A percentile compares a stretch with the other conserved stretches of the same genome.
phyloP scores from a whole-genome alignment of 495 filamentous ascomycete genomes.

The Penicillium riverlandense region DNA sequence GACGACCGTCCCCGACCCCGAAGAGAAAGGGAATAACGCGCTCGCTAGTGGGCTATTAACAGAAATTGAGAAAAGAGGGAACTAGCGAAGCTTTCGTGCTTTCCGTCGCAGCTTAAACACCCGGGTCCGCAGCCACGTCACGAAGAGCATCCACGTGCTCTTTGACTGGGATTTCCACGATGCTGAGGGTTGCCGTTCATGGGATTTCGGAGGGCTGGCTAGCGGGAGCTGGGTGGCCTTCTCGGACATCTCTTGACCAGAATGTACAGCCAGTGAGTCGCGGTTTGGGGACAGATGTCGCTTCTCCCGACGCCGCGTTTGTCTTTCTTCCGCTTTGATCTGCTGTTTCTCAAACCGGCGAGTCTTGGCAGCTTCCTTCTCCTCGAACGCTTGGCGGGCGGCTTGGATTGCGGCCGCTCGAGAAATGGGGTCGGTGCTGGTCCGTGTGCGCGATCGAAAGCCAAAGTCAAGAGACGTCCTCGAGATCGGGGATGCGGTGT shows the following conservation, averaged over 20 bases:
- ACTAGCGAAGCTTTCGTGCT: slow-evolving; percentile 23
- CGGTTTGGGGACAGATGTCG: slow-evolving; percentile 14
- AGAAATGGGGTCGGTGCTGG: slow-evolving; percentile 40
- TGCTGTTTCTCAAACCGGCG: slow-evolving; percentile 49
- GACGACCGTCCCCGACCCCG: slow-evolving; percentile 2
- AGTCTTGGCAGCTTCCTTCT: slow-evolving; percentile 53
- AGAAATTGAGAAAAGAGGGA: slow-evolving; percentile 1
- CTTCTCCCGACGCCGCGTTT: slow-evolving; percentile 29
- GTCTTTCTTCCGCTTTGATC: slow-evolving; percentile 39
- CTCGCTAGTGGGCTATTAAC: not conserved
- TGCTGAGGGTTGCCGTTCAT: slow-evolving; percentile 5
- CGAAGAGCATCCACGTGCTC: slow-evolving; percentile 40
- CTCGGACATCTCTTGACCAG: slow-evolving; percentile 10
- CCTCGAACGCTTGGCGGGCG: slow-evolving; percentile 49
- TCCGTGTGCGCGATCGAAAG: slow-evolving; percentile 42
- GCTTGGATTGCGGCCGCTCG: slow-evolving; percentile 48
- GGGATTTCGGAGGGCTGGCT: not conserved
- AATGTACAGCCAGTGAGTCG: slow-evolving; percentile 2
- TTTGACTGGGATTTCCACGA: slow-evolving; percentile 34
- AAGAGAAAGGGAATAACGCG: too few relatives aligned
- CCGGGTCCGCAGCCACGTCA: slow-evolving; percentile 42
- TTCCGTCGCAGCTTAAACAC: slow-evolving; percentile 38
- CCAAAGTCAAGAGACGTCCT: slow-evolving; percentile 51
- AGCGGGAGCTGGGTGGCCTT: slow-evolving; percentile 1
- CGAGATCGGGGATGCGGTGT: slow-evolving; percentile 42